Evolutionary conservation across 345 rosid species (phyloP).

Genomic region (Schrenkiella parvula): DNA sequence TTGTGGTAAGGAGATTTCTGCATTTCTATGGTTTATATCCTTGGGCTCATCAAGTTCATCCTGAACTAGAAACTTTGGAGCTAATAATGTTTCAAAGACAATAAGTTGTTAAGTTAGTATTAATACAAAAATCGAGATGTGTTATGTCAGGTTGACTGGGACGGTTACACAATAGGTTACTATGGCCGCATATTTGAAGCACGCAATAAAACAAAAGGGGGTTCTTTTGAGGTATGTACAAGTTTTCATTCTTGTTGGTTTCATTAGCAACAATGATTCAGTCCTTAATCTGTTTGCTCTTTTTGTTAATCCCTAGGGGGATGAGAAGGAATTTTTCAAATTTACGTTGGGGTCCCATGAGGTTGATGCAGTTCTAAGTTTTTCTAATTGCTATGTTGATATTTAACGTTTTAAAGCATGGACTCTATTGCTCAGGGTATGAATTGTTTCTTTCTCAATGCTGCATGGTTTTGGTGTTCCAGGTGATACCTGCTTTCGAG

Average conservation of each 20-base stretch:
- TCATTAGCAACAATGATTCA: background rate
- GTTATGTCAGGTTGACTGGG: conserved; percentile 83
- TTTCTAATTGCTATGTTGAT: background rate
- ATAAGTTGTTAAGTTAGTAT: background rate
- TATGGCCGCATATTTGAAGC: conserved; percentile 99
- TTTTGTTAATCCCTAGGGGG: conserved; percentile 56
- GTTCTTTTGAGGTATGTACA: conserved; percentile 77
- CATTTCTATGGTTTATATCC: background rate
- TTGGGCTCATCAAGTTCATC: background rate
- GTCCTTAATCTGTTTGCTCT: background rate
- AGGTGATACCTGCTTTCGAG: conserved; percentile 97
- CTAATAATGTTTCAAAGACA: background rate
- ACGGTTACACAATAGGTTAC: conserved; percentile 94
- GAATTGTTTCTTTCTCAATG: background rate
- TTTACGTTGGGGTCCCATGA: conserved; percentile 70
- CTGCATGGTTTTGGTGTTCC: conserved; percentile 25
- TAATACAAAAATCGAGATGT: conserved; percentile 3
- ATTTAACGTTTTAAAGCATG: background rate
- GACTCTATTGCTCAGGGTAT: conserved; percentile 10
- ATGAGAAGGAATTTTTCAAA: conserved; percentile 79
- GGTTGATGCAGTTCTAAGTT: conserved; percentile 35
- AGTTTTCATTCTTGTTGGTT: background rate
- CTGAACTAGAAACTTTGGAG: background rate
- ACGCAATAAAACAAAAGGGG: conserved; percentile 94
- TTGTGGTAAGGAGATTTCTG: conserved; percentile 57